phyloP scores from a whole-genome alignment of 805 yeast species.

The Saturnispora serradocipensis region DNA sequence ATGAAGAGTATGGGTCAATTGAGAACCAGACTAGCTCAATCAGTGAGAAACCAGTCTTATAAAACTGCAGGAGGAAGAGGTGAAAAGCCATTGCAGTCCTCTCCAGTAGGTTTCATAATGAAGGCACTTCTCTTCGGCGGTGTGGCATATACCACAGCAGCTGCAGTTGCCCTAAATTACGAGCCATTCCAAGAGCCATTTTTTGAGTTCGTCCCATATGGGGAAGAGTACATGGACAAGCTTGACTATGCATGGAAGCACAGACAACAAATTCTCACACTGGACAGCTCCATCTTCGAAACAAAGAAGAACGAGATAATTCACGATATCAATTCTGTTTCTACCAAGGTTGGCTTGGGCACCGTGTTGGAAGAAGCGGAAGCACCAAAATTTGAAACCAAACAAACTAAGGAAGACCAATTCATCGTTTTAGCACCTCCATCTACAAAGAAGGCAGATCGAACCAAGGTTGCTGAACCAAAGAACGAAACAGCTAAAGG shows the following conservation, averaged over 20 bases:
- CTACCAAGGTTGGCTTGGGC: conserved; percentile 30
- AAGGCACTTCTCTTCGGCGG: conserved; percentile 10
- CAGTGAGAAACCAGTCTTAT: neutral
- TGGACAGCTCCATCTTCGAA: conserved; percentile 9
- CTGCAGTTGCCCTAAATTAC: conserved; percentile 45
- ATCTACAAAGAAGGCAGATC: neutral
- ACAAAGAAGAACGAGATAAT: conserved; percentile 4
- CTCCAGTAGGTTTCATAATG: neutral
- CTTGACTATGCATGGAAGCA: conserved; percentile 33
- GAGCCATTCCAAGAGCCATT: conserved; percentile 55
- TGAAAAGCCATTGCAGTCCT: neutral
- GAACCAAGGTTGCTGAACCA: neutral
- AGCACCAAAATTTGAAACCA: conserved; percentile 32
- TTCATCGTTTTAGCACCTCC: conserved; percentile 2
- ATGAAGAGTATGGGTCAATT: neutral
- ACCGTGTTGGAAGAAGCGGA: conserved; percentile 30
- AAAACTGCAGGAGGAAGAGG: neutral
- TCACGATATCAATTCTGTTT: conserved; percentile 6
- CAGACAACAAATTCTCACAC: conserved; percentile 16
- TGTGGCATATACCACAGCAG: conserved; percentile 46
- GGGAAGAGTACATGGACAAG: conserved; percentile 42
- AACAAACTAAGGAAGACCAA: conserved; percentile 21
- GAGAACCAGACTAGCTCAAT: neutral
- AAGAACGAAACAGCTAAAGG: conserved; percentile 5
- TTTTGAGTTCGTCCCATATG: conserved; percentile 56